Base-by-base conservation (phyloP, 495 filamentous ascomycete genomes). In the Chaetomidium leptoderma region DNA sequence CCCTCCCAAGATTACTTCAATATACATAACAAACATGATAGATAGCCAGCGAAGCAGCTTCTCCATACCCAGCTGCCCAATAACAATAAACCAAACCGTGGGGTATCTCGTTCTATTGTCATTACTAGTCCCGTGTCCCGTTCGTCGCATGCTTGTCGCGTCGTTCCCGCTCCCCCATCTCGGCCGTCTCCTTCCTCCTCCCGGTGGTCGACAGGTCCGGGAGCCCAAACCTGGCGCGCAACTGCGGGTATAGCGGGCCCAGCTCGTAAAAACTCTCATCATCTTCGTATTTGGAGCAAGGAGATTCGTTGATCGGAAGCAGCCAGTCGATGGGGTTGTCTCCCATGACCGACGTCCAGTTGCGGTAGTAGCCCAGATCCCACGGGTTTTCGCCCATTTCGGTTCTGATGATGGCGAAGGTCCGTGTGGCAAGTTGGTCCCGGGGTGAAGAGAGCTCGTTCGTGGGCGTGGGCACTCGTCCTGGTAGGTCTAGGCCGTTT, bases 331-430 rank as follows among this genome's bases (percentile, higher is more conserved):
- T 58, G 10, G 82, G 54, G n/a, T 71, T 81, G 40, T 80, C 75
- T 7, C 90, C 90, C 81, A 95, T 86, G 10, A 95, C 78, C 35
- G 85, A 81, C 60, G 84, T 79, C 61, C 88, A 86, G 66, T 95
- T 95, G 35, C 78, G 72, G 55, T 80, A 76, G 0, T 67, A 53
- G 23, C 85, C 87, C 8, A 92, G 71, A 61, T 88, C 82, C 81
- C 87, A 95, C 1, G 89, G 89, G 60, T 93, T 92, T 44, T 90
- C 85, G 19, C 90, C 89, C 4, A 79, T 81, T 13, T 79, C 74
- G 10, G 86, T 92, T 57, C 78, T 78, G 6, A 92, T 80, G 39
- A 95, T 84, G 36, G 86, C 89, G 62, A 92, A 95, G 6, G 84
- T 86, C 36, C 86, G 81, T 3, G 74, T 75, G 4, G 80, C 80